phyloP scores from a whole-genome alignment of 2,329 filamentous ascomycete genomes.

The Diplocarpon rosae region DNA sequence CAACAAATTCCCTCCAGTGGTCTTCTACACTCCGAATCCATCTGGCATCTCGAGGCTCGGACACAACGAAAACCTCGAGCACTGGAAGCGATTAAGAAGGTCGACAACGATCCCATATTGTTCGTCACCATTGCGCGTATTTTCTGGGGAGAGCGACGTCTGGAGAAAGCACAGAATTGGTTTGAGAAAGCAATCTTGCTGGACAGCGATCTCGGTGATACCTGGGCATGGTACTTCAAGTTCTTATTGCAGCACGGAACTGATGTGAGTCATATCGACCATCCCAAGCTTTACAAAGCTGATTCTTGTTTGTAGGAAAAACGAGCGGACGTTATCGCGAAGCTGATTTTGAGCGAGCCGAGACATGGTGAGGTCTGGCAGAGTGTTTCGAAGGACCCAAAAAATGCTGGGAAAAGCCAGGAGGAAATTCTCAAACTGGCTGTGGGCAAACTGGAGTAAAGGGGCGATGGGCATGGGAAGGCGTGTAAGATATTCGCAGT shows the following conservation, averaged over 20 bases:
- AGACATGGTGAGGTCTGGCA: constrained; percentile 92
- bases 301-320: constrained; percentile 50
- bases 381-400: constrained; percentile 70
- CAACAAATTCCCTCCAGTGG: constrained; percentile 86
- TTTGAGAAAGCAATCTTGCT: constrained; percentile 91
- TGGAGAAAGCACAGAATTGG: constrained; percentile 94
- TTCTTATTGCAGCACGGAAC: constrained; percentile 89
- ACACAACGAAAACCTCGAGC: constrained; percentile 87
- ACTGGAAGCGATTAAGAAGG: constrained; percentile 92
- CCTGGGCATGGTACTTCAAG: constrained; percentile 97
- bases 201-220: constrained; percentile 80
- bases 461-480: not conserved
- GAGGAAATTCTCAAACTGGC: constrained; percentile 81
- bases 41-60: constrained; percentile 85
- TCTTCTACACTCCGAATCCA: constrained; percentile 84
- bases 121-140: constrained; percentile 90
- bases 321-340: constrained; percentile 68
- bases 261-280: constrained; percentile 36
- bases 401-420: constrained; percentile 60
- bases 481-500: constrained; percentile 2
- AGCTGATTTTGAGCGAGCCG: constrained; percentile 75
- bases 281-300: constrained; percentile 1
- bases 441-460: constrained; percentile 35
- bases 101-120: constrained; percentile 80
- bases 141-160: constrained; percentile 85